Evolutionary conservation across 768 basidiomycete genomes (phyloP).

Genomic region (Boletus vinaceobasis): DNA sequence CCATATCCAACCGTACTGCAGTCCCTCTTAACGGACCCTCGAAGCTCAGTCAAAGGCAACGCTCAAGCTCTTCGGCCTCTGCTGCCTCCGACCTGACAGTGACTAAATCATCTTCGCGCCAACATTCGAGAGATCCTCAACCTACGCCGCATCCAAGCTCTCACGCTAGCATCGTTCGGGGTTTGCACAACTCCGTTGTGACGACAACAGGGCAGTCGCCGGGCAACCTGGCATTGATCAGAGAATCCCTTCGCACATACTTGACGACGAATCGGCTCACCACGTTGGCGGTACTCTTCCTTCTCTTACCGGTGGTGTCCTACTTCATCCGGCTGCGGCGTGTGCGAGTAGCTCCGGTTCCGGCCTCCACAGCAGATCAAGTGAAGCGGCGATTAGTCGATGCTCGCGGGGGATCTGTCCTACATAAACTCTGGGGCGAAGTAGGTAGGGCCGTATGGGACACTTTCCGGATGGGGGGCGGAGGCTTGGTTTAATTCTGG

Average conservation of each 20-base stretch:
- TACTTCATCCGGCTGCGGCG: conserved; percentile 52
- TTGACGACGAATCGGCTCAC: conserved; percentile 45
- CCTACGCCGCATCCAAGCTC: conserved; percentile 12
- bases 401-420: conserved; percentile 34
- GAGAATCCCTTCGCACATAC: conserved; percentile 47
- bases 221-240: conserved; percentile 41
- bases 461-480: conserved; percentile 73
- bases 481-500: conserved; percentile 57
- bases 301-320: conserved; percentile 42
- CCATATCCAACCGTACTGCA: conserved; percentile 68
- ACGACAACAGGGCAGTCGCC: conserved; percentile 18
- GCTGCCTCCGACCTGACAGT: conserved; percentile 25
- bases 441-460: conserved; percentile 53
- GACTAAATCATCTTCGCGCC: conserved; percentile 15
- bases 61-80: conserved; percentile 23
- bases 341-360: conserved; percentile 24
- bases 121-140: conserved; percentile 2
- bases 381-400: conserved; percentile 54
- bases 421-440: conserved; percentile 50
- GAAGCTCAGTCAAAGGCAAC: conserved; percentile 13
- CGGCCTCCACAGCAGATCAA: conserved; percentile 48
- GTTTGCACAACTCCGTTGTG: conserved; percentile 7
- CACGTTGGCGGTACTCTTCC: conserved; percentile 41
- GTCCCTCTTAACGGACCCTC: conserved; percentile 40
- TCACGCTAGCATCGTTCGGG: conserved; percentile 14